Base-by-base conservation (phyloP, 257 asterid species). In the Cinchona pubescens region DNA sequence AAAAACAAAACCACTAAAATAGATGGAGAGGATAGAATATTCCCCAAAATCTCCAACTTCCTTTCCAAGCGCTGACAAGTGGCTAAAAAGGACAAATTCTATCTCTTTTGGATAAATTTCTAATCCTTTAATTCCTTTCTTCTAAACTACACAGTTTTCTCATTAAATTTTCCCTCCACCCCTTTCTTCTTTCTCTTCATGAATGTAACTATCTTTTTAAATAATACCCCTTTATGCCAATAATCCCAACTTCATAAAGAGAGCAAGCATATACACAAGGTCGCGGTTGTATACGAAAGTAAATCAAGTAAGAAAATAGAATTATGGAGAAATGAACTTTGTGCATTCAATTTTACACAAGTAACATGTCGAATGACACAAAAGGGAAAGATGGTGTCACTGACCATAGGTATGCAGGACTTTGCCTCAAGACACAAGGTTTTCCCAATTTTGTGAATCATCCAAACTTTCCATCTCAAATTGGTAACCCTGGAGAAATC, bases 381-480 rank as follows among this genome's bases (percentile, higher is more conserved):
- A 68, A 67, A 27, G 97, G 98, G 16, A 94, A 90, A 72, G 84
- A 75, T 7, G 96, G 96, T 14, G 85, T 58, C 14, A 79, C 84
- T 32, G 92, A 94, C 60, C n/a, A 75, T 11, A 67, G 34, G n/a
- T 71, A 90, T 77, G 91, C 76, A 9, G 98, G 78, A 0, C 69
- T 92, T 7, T 87, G 92, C 74, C 78, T 94, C 93, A 97, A 94
- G 82, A 86, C 97, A 8, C 98, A 89, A 30, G 97, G 97, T 4
- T 94, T 90, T 30, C 98, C 98, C 0, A 96, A 94, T 79, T 74
- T 97, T 7, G 96, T 94, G 9, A 92, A 94, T 75, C 97, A 83
- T 40, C 96, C 84, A 0, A 83, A 85, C 45, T 94, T 94, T 19
- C 98, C 98, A 14, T 88, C 96, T 0, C 96, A 92, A 82, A 82